phyloP scores from a whole-genome alignment of 164 flowering plant genomes.

The Piper longum region DNA sequence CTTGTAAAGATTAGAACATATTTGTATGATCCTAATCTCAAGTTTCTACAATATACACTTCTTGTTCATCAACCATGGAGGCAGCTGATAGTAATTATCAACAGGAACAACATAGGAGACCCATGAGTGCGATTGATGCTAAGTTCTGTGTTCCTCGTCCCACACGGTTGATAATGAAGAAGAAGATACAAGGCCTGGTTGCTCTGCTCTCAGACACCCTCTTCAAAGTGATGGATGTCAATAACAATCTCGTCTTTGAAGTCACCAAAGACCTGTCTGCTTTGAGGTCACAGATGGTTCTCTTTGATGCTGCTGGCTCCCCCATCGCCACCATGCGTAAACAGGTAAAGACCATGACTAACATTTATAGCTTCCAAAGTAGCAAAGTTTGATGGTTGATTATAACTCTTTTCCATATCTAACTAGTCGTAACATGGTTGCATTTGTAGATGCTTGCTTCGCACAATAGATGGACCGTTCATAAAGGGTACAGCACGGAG shows the following conservation, averaged over 20 bases:
- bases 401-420: too few species aligned
- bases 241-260: neutral
- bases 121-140: neutral
- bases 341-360: neutral
- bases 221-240: neutral
- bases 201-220: neutral
- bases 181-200: neutral
- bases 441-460: neutral
- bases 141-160: neutral
- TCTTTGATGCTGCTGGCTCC: neutral
- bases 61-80: too few species aligned
- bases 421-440: neutral
- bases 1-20: too few species aligned
- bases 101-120: neutral
- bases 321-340: neutral
- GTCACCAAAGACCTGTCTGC: neutral
- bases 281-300: neutral
- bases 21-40: too few species aligned
- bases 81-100: too few species aligned
- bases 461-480: neutral
- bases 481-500: neutral
- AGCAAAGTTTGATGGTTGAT: too few species aligned
- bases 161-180: neutral
- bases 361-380: too few species aligned
- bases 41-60: too few species aligned